Evolutionary conservation across 345 rosid genomes (phyloP), one percentile per base, ranked within the genome.

Genomic region (Pistacia integerrima): DNA sequence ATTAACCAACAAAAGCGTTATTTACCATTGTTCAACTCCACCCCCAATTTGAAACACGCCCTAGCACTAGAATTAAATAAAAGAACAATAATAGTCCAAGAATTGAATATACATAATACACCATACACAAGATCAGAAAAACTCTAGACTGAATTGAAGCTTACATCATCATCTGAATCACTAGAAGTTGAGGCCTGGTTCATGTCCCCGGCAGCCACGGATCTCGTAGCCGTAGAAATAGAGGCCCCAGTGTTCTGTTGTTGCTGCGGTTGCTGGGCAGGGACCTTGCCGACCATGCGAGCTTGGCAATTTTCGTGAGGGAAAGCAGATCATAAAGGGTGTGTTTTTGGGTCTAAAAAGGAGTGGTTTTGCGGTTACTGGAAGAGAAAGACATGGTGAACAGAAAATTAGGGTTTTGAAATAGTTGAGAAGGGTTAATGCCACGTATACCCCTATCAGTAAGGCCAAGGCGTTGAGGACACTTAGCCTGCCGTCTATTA

Each of bases 251-350:
- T 67, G 49, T 87, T 74, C 38, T 67, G 86, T 58, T 74, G 91
- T 66, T 70, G 77, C 52, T 54, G 85, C 74, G 51, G 80, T 62
- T 70, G 89, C 69, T 9, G 79, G 41, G 91, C 79, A 46, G 98
- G 58, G 55, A 89, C 81, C 82, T 91, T 97, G 20, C 99, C 97
- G n/a, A 89, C 93, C 87, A 97, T 74, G 58, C 99, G 49, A 97
- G 99, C 88, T 97, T 94, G 22, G 99, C 99, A 75, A 97, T 89
- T 84, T 97, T 97, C 59, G 91, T 89, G 76, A 97, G 99, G 30
- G 46, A 41, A 41, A 41, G 46, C 46, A 51, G 25, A 25, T 69
- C 36, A 67, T 28, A 68, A 0, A 62, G 6, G 55, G 35, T 30
- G 33, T 30, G 33, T 30, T 30, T 30, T 30, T 41, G 46, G 8